phyloP scores from a whole-genome alignment of 192 early-diverging fungal genomes.

The Umbelopsis sp. region DNA sequence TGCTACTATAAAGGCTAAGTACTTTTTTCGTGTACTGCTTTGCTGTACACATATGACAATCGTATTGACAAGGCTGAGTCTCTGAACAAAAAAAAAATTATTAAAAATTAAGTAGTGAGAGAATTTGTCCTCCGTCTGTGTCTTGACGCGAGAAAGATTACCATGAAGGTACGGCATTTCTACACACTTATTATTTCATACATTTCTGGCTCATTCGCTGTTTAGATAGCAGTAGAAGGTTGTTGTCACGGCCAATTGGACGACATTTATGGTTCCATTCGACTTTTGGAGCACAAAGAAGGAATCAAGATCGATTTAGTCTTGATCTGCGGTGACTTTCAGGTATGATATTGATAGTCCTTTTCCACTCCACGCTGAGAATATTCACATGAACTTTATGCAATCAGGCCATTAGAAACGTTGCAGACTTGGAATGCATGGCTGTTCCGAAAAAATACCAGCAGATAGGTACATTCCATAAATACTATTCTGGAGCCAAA shows the following conservation, averaged over 20 bases:
- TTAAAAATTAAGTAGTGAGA: no score
- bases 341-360: slow-evolving; percentile 47
- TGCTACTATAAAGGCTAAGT: not conserved
- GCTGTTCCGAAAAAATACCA: slow-evolving; percentile 88
- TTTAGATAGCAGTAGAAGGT: slow-evolving; percentile 88
- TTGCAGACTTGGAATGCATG: slow-evolving; percentile 76
- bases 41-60: no score
- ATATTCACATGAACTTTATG: not conserved
- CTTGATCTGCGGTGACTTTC: slow-evolving; percentile 97
- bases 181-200: not conserved
- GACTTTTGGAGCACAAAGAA: slow-evolving; percentile 59
- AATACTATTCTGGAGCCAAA: slow-evolving; percentile 88
- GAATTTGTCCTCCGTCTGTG: no score
- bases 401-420: slow-evolving; percentile 77
- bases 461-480: slow-evolving; percentile 82
- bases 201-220: not conserved
- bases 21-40: not conserved
- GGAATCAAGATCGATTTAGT: slow-evolving; percentile 83
- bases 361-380: not conserved
- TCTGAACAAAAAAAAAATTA: no score
- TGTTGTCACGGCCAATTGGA: slow-evolving; percentile 97
- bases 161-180: not conserved
- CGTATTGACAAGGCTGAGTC: no score
- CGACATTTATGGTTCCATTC: slow-evolving; percentile 78
- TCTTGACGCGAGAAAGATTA: no score